Base-by-base conservation (phyloP, 768 basidiomycete genomes). In the Pilatotrama ljubarskyi region DNA sequence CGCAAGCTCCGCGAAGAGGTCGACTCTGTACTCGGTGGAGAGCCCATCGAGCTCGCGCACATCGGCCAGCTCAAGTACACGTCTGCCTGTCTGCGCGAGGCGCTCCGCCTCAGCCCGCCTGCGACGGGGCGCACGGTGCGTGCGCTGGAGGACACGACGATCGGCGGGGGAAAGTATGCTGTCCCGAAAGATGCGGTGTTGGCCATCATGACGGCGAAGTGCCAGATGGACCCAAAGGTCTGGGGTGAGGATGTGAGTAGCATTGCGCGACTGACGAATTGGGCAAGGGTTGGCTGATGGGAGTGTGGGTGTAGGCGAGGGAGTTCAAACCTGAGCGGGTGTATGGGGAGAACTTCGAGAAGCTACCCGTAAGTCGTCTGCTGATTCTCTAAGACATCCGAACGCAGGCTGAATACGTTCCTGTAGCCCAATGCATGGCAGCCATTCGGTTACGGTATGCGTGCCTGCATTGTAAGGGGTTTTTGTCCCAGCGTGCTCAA, bases 191-290 rank as follows among this genome's bases (percentile, higher is more conserved):
- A 69, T 1, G 38, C 59, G 14, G 58, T 56, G 7, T 66, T 79
- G 13, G 50, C 66, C 1, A 63, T 79, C 24, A 62, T 74, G 32
- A 66, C 70, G 11, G 65, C 66, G 38, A 64, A 64, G 20, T 65
- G 75, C 44, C 78, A 79, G 41, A 65, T 73, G 14, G 80, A 82
- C 62, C 75, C 77, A 2, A 64, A 61, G n/a, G 74, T 81, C 0
- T 82, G 78, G 77, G 81, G 81, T 1, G 78, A 80, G 40, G 79
- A 82, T 66, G 81, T 80, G 62, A 61, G 76, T 74, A 25, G 22
- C 13, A 13, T n/a, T 7, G 35, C 15, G 9, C 35, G 17, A 15
- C 3, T 11, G 24, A 3, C 10, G 29, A 5, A 10, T 10, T 32
- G 15, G 32, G n/a, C 9, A 14, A 8, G 8, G 3, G 9, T 7